These are phyloP conservation scores for Plasmodium gallinaceum DNA, from an alignment of 169 alveolate genomes.

Conservation along the genomic window DNA sequence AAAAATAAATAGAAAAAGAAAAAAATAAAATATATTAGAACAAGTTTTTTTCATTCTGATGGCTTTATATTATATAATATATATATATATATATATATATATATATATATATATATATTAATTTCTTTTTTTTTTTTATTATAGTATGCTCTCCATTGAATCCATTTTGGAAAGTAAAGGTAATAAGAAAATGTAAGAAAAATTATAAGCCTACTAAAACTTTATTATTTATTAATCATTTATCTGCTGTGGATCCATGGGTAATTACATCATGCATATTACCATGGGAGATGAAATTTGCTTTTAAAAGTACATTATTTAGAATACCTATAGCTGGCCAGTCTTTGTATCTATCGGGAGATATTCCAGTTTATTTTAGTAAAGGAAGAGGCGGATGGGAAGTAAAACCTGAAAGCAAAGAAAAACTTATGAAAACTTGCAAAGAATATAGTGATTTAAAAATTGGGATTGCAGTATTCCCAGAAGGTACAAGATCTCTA, in stretches of 20 bases:
- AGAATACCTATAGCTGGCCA: constrained; percentile 84
- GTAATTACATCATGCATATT: constrained; percentile 64
- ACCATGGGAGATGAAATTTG: constrained; percentile 80
- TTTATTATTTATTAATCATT: constrained; percentile 79
- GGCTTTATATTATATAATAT: not conserved
- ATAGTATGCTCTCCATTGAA: constrained; percentile 59
- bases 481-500: constrained; percentile 91
- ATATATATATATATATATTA: not conserved
- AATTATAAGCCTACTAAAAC: constrained; percentile 76
- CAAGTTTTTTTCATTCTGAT: not conserved
- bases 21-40: not conserved
- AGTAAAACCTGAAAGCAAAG: constrained; percentile 78
- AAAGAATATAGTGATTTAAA: constrained; percentile 61
- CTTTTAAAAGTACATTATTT: constrained; percentile 79
- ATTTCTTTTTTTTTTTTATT: not conserved
- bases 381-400: constrained; percentile 88
- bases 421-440: constrained; percentile 78
- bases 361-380: constrained; percentile 79
- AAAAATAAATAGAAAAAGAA: not conserved
- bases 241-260: constrained; percentile 86
- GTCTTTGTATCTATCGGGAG: constrained; percentile 73
- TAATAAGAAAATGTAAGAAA: constrained; percentile 54
- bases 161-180: constrained; percentile 82
- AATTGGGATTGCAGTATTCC: constrained; percentile 83
- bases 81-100: not conserved